Evolutionary conservation across 2,329 filamentous ascomycete species (phyloP).

Genomic region (Zymoseptoria brevis): DNA sequence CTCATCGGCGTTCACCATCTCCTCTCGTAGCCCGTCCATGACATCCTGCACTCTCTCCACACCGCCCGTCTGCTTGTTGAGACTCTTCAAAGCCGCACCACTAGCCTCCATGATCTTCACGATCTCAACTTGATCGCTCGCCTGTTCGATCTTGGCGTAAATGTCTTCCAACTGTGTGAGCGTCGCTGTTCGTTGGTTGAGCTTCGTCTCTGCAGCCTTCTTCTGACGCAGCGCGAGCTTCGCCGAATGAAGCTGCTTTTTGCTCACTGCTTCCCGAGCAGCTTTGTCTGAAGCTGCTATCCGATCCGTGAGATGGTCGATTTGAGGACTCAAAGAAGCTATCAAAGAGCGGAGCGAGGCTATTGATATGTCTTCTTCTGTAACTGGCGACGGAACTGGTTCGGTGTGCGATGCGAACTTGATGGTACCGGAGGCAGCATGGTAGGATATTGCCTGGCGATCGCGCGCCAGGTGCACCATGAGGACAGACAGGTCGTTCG

Average conservation of each 20-base stretch:
- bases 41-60: conserved; percentile 67
- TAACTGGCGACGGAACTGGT: conserved; percentile 46
- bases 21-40: conserved; percentile 64
- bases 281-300: conserved; percentile 43
- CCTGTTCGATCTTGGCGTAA: conserved; percentile 75
- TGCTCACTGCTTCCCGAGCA: conserved; percentile 62
- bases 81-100: conserved; percentile 58
- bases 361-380: conserved; percentile 71
- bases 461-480: conserved; percentile 44
- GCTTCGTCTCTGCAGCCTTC: conserved; percentile 68
- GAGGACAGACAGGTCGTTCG: conserved; percentile 41
- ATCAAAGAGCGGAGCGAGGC: conserved; percentile 72
- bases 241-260: conserved; percentile 67
- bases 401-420: conserved; percentile 59
- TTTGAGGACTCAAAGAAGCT: conserved; percentile 51
- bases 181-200: conserved; percentile 63
- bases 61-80: conserved; percentile 73
- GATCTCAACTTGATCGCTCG: conserved; percentile 74
- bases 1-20: conserved; percentile 77
- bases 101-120: conserved; percentile 76
- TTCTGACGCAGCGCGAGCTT: conserved; percentile 72
- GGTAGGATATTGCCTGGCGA: conserved; percentile 35
- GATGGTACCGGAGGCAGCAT: conserved; percentile 47
- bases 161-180: conserved; percentile 77
- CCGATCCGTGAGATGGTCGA: conserved; percentile 54